These are phyloP conservation scores for Globisporangium abappressorium DNA, from an alignment of 352 stramenopile genomes.

Conservation along the genomic window DNA sequence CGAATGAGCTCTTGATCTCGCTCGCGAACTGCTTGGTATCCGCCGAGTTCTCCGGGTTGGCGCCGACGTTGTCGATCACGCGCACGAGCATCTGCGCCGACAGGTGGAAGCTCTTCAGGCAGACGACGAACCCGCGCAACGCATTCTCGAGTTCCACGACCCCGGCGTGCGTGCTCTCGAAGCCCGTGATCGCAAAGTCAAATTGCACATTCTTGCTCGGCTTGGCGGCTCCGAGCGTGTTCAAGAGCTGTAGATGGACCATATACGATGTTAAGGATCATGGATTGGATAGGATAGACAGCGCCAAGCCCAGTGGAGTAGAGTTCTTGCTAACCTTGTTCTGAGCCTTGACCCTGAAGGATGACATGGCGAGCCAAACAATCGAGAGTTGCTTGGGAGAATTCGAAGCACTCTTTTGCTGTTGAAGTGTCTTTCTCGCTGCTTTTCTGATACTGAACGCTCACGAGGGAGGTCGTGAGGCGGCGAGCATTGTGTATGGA, in stretches of 20 bases:
- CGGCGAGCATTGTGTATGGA: not conserved
- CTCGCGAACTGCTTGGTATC: conserved; percentile 66
- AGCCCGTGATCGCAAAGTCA: conserved; percentile 54
- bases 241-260: conserved; percentile 38
- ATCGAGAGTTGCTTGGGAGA: not conserved
- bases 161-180: conserved; percentile 52
- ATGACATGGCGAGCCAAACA: conserved; percentile 51
- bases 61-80: conserved; percentile 51
- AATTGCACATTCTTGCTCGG: conserved; percentile 81
- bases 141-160: conserved; percentile 47
- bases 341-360: conserved; percentile 62
- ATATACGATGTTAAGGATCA: not conserved
- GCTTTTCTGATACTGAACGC: conserved; percentile 6
- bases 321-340: conserved; percentile 44
- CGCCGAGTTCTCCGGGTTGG: conserved; percentile 29
- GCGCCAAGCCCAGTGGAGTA: not conserved
- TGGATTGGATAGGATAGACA: not conserved
- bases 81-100: conserved; percentile 51
- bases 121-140: conserved; percentile 52
- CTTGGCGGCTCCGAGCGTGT: conserved; percentile 60
- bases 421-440: not conserved
- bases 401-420: not conserved
- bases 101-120: conserved; percentile 58
- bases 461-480: not conserved
- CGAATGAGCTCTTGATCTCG: conserved; percentile 58